Base-by-base conservation (phyloP, 768 basidiomycete genomes). In the Hypholoma fasciculare region DNA sequence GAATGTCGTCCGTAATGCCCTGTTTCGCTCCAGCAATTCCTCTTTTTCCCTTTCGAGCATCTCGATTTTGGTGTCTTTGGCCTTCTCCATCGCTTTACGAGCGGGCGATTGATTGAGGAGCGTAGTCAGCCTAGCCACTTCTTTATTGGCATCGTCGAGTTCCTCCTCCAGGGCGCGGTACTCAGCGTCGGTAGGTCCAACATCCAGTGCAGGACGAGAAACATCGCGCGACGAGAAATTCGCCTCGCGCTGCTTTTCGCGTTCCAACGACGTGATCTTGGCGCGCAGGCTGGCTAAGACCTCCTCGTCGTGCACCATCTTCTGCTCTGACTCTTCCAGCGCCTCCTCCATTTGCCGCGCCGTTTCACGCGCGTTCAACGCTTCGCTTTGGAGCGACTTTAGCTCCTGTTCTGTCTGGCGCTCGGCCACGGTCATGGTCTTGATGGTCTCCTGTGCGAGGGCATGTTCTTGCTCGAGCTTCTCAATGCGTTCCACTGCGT, bases 31-130 rank as follows among this genome's bases (percentile, higher is more conserved):
- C 49, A 87, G 69, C 44, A 96, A 71, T 49, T 90, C 89, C 48
- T 89, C 88, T 64, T 85, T 90, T 69, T 92, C 88, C 60, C 80
- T 80, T 72, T 93, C 88, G 54, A 96, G 75, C 61, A 86, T 78
- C 65, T 89, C 86, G 46, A 95, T 87, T 69, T 84, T 86, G 27
- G 83, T 74, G 46, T 94, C 90, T 64, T 87, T 89, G 16, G 88
- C 89, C 60, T 83, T 84, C 20, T 90, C 88, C 56, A 94, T 83
- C 0, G 92, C 90, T 64, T 87, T 88, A 12, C 87, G 81, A 54
- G 86, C 87, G 14, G 89, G 90, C 17, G 87, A 91, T 61, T 90
- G 88, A 30, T 79, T 81, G 44, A 94, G 75, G 34, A 89, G 66
- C 0, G 83, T 78, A n/a, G 80, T 82, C 43, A 95, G 74, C 39